Evolutionary conservation across 345 rosid species (phyloP).

Genomic region (Pistacia vera): DNA sequence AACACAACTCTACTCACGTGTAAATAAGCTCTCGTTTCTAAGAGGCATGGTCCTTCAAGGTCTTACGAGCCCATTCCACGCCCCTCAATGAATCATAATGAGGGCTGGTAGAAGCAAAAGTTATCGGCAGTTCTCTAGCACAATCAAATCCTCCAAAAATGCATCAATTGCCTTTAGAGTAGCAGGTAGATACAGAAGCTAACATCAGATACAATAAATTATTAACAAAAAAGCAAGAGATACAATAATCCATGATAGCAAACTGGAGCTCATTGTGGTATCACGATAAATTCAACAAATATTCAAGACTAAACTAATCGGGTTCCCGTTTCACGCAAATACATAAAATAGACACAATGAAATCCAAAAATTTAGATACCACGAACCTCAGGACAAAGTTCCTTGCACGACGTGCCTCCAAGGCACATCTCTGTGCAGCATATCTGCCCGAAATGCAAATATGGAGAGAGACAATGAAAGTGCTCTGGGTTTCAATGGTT

Average conservation of each 20-base stretch:
- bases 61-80: constrained; percentile 69
- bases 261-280: background rate
- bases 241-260: background rate
- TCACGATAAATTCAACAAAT: background rate
- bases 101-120: constrained; percentile 86
- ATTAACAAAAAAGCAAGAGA: background rate
- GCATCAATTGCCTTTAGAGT: constrained; percentile 71
- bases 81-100: constrained; percentile 35
- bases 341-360: background rate
- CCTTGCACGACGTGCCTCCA: constrained; percentile 68
- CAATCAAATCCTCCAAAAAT: constrained; percentile 36
- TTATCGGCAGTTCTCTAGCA: constrained; percentile 86
- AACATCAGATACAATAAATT: background rate
- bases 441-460: constrained; percentile 95
- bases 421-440: constrained; percentile 56
- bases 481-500: constrained; percentile 80
- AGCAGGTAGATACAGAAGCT: constrained; percentile 20
- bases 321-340: background rate
- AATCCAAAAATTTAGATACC: background rate
- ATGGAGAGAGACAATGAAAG: constrained; percentile 94
- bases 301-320: background rate
- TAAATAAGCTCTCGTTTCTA: constrained; percentile 80
- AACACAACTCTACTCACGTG: constrained; percentile 47
- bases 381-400: constrained; percentile 65
- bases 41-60: constrained; percentile 71